Evolutionary conservation across 495 filamentous ascomycete species (phyloP).

Genomic region (Trichoderma asperelloides): DNA sequence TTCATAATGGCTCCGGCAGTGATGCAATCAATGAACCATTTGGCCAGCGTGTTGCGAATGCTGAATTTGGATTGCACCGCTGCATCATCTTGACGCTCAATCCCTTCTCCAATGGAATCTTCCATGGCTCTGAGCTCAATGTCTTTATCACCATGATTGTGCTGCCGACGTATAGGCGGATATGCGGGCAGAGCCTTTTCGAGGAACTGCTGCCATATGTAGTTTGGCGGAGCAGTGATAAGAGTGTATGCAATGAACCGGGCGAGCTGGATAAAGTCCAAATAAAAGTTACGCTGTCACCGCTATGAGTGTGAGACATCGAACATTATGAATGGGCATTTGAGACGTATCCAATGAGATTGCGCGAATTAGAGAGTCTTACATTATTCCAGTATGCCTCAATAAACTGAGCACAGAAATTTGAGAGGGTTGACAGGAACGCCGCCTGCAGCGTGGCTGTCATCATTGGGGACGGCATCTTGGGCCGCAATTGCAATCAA

Average conservation of each 20-base stretch:
- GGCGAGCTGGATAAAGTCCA: conserved; percentile 57
- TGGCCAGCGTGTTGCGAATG: conserved; percentile 63
- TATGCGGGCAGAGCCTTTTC: conserved; percentile 39
- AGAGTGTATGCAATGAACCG: conserved; percentile 72
- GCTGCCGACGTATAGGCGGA: conserved; percentile 24
- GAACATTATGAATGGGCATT: not conserved
- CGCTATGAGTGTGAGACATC: not conserved
- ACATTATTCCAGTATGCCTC: conserved; percentile 59
- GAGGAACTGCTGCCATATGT: conserved; percentile 58
- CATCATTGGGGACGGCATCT: conserved; percentile 38
- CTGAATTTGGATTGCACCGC: conserved; percentile 34
- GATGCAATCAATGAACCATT: conserved; percentile 70
- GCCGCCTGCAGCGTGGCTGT: conserved; percentile 61
- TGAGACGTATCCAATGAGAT: not conserved
- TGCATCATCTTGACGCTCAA: not conserved
- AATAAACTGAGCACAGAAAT: conserved; percentile 72
- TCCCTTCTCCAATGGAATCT: conserved; percentile 9
- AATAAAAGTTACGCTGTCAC: conserved; percentile 36
- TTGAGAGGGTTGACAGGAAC: conserved; percentile 64
- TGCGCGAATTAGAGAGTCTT: conserved; percentile 15
- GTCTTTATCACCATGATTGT: conserved; percentile 24
- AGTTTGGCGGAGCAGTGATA: conserved; percentile 75
- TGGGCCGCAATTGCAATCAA: not conserved
- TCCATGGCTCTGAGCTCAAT: conserved; percentile 13
- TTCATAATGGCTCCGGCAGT: conserved; percentile 68